These are phyloP conservation scores for Scedosporium apiospermum DNA, from an alignment of 2,329 filamentous ascomycete genomes.

Conservation along the genomic window DNA sequence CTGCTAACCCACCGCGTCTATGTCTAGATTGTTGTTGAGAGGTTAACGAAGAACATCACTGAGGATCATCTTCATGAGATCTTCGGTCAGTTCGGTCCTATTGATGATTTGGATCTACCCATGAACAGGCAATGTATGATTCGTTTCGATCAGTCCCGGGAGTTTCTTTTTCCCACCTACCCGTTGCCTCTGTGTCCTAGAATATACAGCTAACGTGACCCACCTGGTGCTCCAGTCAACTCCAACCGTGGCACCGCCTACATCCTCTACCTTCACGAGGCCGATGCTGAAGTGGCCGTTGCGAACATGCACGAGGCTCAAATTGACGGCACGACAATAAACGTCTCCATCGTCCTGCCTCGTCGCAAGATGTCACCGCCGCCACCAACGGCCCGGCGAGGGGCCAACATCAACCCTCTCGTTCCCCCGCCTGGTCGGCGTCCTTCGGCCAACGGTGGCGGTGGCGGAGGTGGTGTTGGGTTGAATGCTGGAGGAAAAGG, in stretches of 20 bases:
- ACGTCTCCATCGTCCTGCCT: slow-evolving; percentile 81
- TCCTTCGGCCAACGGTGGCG: slow-evolving; percentile 17
- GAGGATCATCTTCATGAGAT: slow-evolving; percentile 84
- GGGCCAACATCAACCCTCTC: slow-evolving; percentile 49
- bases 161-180: slow-evolving; percentile 8
- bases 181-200: not conserved
- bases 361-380: slow-evolving; percentile 72
- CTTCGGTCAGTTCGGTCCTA: slow-evolving; percentile 78
- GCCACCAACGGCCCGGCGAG: slow-evolving; percentile 61
- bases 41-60: slow-evolving; percentile 89
- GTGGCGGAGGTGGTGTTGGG: slow-evolving; percentile 23
- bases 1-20: not conserved
- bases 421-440: slow-evolving; percentile 26
- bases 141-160: not conserved
- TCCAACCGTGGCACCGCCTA: slow-evolving; percentile 91
- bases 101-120: slow-evolving; percentile 81
- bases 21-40: slow-evolving; percentile 81
- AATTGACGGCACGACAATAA: slow-evolving; percentile 71
- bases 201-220: not conserved
- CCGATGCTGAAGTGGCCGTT: slow-evolving; percentile 79
- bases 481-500: slow-evolving; percentile 26
- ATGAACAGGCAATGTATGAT: slow-evolving; percentile 73
- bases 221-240: slow-evolving; percentile 46
- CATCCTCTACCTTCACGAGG: slow-evolving; percentile 69
- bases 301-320: slow-evolving; percentile 98